A percentile compares a stretch with the other conserved stretches of the same genome.
Conservation (phyloP, 495 filamentous ascomycete species). For the Aspergillus egyptiacus region DNA sequence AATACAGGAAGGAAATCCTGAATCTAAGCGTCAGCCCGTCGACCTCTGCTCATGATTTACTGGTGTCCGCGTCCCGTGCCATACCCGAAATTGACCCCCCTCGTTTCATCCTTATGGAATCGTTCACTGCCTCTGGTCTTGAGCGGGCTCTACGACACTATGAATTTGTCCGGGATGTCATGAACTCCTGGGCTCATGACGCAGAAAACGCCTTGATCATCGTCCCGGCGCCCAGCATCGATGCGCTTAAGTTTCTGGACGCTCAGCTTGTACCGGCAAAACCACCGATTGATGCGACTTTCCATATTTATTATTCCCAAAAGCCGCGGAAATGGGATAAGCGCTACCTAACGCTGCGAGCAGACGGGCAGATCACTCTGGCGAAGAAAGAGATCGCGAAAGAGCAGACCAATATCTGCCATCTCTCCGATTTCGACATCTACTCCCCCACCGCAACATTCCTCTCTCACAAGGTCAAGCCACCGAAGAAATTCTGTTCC, state of each 20-base stretch:
- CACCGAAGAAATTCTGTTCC: slow-evolving; percentile 75
- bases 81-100: slow-evolving; percentile 54
- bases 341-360: slow-evolving; percentile 65
- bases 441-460: slow-evolving; percentile 67
- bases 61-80: slow-evolving; percentile 50
- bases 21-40: slow-evolving; percentile 62
- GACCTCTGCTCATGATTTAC: slow-evolving; percentile 68
- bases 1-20: slow-evolving; percentile 56
- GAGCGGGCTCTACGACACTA: slow-evolving; percentile 80
- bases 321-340: slow-evolving; percentile 82
- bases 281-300: slow-evolving; percentile 56
- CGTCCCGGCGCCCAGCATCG: slow-evolving; percentile 42
- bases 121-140: slow-evolving; percentile 67
- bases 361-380: slow-evolving; percentile 68
- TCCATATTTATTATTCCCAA: slow-evolving; percentile 74
- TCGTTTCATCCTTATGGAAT: slow-evolving; percentile 66
- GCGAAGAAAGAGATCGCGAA: slow-evolving; percentile 58
- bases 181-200: slow-evolving; percentile 89
- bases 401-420: slow-evolving; percentile 66
- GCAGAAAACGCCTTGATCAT: slow-evolving; percentile 63
- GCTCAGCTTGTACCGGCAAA: slow-evolving; percentile 47
- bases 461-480: slow-evolving; percentile 56
- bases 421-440: slow-evolving; percentile 90
- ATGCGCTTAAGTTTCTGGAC: slow-evolving; percentile 44
- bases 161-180: slow-evolving; percentile 77